Percentiles rank a stretch among this genome's conserved stretches.
These are phyloP conservation scores for Emericellopsis atlantica DNA, from an alignment of 2,329 filamentous ascomycete species.

Conservation along the genomic window DNA sequence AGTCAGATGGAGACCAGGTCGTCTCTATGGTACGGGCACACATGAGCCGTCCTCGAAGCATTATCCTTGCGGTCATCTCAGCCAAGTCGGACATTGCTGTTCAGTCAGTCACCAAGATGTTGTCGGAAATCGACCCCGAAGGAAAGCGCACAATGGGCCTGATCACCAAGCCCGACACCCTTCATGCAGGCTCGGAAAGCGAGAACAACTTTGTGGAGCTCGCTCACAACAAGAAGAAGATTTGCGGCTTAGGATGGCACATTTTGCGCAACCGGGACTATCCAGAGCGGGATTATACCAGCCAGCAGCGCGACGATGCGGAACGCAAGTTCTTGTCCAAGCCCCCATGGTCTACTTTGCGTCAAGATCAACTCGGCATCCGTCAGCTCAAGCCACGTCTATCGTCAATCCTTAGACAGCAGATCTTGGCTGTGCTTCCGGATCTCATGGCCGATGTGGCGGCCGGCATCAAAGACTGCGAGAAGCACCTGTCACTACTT, in stretches of 20 bases:
- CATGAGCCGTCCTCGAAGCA: conserved; percentile 41
- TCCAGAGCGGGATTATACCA: conserved; percentile 16
- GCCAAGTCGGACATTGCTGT: conserved; percentile 45
- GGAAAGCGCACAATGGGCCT: conserved; percentile 37
- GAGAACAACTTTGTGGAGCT: conserved; percentile 26
- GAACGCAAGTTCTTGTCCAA: conserved; percentile 29
- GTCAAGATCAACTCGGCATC: conserved; percentile 29
- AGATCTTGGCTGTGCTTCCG: conserved; percentile 33
- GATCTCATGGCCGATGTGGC: conserved; percentile 29
- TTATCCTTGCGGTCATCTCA: conserved; percentile 46
- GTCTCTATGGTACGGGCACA: conserved; percentile 35
- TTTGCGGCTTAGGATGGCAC: conserved; percentile 39
- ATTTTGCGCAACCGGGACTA: conserved; percentile 33
- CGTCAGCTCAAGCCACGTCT: conserved; percentile 31
- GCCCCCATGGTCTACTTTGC: conserved; percentile 23
- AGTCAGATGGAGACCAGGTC: conserved; percentile 15
- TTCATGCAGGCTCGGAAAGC: conserved; percentile 17
- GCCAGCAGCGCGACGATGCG: conserved; percentile 21
- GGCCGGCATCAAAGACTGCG: conserved; percentile 17
- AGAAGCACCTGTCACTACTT: conserved; percentile 26
- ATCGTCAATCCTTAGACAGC: conserved; percentile 33
- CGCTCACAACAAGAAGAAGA: conserved; percentile 29
- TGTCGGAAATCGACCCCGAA: conserved; percentile 12
- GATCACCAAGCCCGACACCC: conserved; percentile 42
- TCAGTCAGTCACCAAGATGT: conserved; percentile 40